Conservation (phyloP, 495 filamentous ascomycete species). For the Beverwykella pulmonaria region DNA sequence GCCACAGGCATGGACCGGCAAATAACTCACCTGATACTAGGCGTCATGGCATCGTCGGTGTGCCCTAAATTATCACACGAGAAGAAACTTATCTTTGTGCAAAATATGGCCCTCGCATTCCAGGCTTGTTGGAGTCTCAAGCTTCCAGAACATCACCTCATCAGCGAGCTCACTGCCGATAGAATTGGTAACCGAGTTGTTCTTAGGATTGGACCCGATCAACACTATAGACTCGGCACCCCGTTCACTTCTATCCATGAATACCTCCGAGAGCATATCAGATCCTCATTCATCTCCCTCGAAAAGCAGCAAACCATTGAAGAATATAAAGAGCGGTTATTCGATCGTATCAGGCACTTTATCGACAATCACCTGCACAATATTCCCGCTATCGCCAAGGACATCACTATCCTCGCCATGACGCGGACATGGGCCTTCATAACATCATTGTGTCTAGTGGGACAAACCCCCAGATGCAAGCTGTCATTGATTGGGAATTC, state of each 20-base stretch:
- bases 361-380: background rate
- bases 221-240: background rate
- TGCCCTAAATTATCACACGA: slow-evolving; percentile 6
- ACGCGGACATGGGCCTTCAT: slow-evolving; percentile 5
- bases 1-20: slow-evolving; percentile 2
- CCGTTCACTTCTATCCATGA: background rate
- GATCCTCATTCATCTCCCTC: slow-evolving; percentile 1
- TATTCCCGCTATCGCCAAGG: slow-evolving; percentile 3
- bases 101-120: slow-evolving; percentile 2
- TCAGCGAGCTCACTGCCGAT: background rate
- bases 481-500: slow-evolving; percentile 5
- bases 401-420: slow-evolving; percentile 1
- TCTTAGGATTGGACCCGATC: slow-evolving; percentile 4
- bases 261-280: slow-evolving; percentile 7
- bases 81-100: slow-evolving; percentile 1
- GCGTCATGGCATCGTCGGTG: slow-evolving; percentile 1
- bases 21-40: slow-evolving; percentile 2
- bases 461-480: background rate
- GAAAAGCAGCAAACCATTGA: slow-evolving; percentile 6
- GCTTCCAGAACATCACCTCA: slow-evolving; percentile 1
- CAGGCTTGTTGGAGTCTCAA: background rate
- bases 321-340: slow-evolving; percentile 1
- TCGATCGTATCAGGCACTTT: slow-evolving; percentile 4
- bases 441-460: slow-evolving; percentile 4
- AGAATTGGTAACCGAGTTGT: background rate